Conservation (phyloP, 306 rosid genomes). For the Lupinus albus region DNA sequence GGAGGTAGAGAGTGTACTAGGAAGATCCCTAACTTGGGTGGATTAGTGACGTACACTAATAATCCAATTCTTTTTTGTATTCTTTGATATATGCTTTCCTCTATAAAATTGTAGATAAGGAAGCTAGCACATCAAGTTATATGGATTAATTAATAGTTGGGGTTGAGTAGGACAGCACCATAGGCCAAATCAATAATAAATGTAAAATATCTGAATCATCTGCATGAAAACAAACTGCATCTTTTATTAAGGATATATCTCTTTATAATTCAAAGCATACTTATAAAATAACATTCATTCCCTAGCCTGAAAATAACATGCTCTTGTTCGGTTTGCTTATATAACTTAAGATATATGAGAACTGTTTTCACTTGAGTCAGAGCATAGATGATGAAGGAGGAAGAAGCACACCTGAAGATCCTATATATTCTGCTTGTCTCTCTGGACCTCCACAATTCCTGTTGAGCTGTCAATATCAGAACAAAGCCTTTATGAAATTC, state of each 20-base stretch:
- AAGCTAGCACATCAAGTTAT: constrained; percentile 31
- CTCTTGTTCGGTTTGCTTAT: no score
- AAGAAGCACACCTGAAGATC: neutral
- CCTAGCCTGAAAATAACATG: no score
- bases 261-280: no score
- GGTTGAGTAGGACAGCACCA: neutral
- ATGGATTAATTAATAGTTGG: neutral
- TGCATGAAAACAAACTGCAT: no score
- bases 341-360: no score
- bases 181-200: neutral
- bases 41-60: constrained; percentile 47
- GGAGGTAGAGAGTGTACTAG: constrained; percentile 8
- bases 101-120: constrained; percentile 29
- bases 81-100: neutral
- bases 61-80: neutral
- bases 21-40: constrained; percentile 44
- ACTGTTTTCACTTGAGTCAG: no score
- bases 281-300: no score
- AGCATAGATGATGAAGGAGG: no score
- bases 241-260: no score
- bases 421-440: neutral
- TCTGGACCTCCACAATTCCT: neutral
- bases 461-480: constrained; percentile 22
- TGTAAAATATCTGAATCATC: no score
- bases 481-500: neutral